Base-by-base conservation (phyloP, 768 basidiomycete genomes). In the Rhizopogon rudus region DNA sequence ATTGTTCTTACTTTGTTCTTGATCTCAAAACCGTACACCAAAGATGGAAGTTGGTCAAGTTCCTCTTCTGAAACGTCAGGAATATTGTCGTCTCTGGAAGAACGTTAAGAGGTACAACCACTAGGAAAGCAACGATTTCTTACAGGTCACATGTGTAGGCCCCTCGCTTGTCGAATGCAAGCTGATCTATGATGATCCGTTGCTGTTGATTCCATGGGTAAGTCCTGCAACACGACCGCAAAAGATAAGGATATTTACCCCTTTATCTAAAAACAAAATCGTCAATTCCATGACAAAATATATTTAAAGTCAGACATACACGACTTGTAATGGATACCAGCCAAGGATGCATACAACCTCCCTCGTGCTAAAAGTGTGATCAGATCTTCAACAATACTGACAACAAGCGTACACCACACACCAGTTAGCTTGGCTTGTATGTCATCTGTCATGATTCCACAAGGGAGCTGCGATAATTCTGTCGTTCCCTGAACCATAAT, bases 21-120 rank as follows among this genome's bases (percentile, higher is more conserved):
- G 43, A 87, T 69, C 63, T 83, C 83, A 65, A 87, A 88, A 0
- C 83, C 84, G 58, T 81, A 81, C 2, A 86, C 77, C 40, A 81
- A 72, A 0, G 81, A 77, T 0, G 28, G 31, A 51, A 13, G 39
- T 40, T 7, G 37, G 13, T 41, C 16, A 25, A 28, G 29, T 25
- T 29, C 39, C 33, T 35, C 6, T 31, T 14, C 22, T 13, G 51
- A 7, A 8, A 41, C 40, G 5, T 28, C 25, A 25, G 40, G 25
- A 7, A 51, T 25, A 17, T 40, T 3, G 22, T 28, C 10, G 14
- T 7, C 31, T 7, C 31, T 31, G 31, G 9, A n/a, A 29, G 25
- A 25, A 25, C 25, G 25, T 25, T 25, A 25, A 25, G 25, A 4
- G 4, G 25, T 25, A 4, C 25, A 25, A 25, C 4, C 25, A 25